Base-by-base conservation (phyloP, 129 eudicot genomes). In the Silybum marianum region DNA sequence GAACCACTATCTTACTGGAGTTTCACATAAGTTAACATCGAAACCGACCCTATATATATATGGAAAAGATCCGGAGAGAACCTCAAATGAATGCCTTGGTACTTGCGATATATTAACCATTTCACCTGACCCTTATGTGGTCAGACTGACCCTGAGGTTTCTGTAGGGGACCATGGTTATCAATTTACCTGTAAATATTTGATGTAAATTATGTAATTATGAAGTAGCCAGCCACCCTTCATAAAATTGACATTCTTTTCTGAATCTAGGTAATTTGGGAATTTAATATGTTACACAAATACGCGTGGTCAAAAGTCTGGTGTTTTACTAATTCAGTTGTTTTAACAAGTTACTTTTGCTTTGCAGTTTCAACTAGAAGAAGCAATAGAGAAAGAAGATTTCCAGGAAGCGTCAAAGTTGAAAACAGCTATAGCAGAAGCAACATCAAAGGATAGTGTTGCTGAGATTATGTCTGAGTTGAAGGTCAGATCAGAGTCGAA, bases 311-410 rank as follows among this genome's bases (percentile, higher is more conserved):
- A 39, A 76, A 66, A 44, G 23, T 65, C 44, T 12, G 30, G 48
- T 14, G 22, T 30, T 69, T 25, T 34, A 38, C 39, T 5, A 23
- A 4, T 62, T 72, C 44, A 21, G 40, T 8, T 28, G 38, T 80
- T 71, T 22, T 76, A 32, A 70, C 21, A 18, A 74, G 67, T 81
- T 73, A 42, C 70, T 78, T 34, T 34, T 76, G 28, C 40, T 44
- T 83, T 81, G 42, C 92, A 96, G 99, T 96, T 96, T 90, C 99
- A 96, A 83, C 89, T 96, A 72, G 98, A 96, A 89, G 99, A 91
- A 74, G 99, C 99, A 42, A 87, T 93, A 88, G 98, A 91, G 87
- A 96, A 88, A 81, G 99, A 96, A 86, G 99, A 96, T 84, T 96
- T 96, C 77, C 82, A 82, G 84, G 99, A 96, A 93, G 99, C 99